Conservation (phyloP, 306 rosid species). For the Castanea mollissima region DNA sequence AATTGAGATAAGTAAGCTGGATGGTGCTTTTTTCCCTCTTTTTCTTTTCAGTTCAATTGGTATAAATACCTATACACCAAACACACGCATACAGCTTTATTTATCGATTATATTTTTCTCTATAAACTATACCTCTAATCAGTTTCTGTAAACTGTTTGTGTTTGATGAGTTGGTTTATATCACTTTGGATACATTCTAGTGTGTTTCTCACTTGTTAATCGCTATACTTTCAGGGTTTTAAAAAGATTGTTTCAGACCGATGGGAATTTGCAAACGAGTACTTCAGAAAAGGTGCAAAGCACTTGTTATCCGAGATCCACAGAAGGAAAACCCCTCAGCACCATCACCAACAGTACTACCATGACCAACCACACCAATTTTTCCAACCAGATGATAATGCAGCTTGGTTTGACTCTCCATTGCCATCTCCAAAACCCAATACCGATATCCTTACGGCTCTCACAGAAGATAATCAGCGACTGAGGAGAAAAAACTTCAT, state of each 20-base stretch:
- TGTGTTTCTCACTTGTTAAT: background rate
- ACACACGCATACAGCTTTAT: background rate
- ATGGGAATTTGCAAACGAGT: constrained; percentile 83
- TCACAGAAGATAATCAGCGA: constrained; percentile 67
- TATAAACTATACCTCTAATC: background rate
- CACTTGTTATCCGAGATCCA: constrained; percentile 64
- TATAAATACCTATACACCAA: background rate
- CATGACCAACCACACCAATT: constrained; percentile 31
- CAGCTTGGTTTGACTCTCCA: constrained; percentile 32
- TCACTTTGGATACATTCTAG: background rate
- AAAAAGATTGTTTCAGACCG: constrained; percentile 77
- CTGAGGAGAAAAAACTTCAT: constrained; percentile 62
- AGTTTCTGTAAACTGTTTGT: background rate
- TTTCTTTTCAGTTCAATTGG: background rate
- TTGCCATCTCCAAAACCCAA: constrained; percentile 33
- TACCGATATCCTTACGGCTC: constrained; percentile 46
- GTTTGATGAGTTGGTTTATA: background rate
- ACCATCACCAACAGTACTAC: constrained; percentile 41
- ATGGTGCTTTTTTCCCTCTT: background rate
- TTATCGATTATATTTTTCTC: background rate
- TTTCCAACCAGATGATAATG: constrained; percentile 34
- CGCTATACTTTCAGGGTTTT: constrained; percentile 54
- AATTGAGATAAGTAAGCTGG: background rate
- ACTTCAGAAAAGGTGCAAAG: constrained; percentile 70
- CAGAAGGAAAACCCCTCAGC: constrained; percentile 64